These are phyloP conservation scores for Sanghuangporus sanghuang DNA, from an alignment of 1,284 basidiomycete genomes.

Conservation along the genomic window DNA sequence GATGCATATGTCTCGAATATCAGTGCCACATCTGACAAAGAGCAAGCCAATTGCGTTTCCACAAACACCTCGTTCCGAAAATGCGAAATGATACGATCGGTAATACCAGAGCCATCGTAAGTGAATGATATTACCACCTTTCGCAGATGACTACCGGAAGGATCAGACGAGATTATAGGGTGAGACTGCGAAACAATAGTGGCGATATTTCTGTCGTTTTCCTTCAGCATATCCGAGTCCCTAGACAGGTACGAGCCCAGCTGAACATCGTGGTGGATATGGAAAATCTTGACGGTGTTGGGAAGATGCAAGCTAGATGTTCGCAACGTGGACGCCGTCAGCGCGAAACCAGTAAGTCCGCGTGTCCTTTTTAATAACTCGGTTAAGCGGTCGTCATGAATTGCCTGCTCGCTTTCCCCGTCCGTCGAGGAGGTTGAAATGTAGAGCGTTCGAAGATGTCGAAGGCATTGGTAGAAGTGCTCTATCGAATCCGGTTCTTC, in stretches of 20 bases:
- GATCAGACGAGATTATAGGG: background rate
- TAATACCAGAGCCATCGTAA: background rate
- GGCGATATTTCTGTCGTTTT: constrained; percentile 1
- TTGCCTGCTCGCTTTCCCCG: background rate
- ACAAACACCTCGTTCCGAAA: background rate
- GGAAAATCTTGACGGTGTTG: background rate
- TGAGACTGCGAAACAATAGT: background rate
- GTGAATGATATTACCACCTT: background rate
- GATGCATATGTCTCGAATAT: background rate
- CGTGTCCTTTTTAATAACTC: background rate
- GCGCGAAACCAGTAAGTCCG: background rate
- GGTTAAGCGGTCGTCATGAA: background rate
- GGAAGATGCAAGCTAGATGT: background rate
- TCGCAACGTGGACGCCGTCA: background rate
- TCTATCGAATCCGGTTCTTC: background rate
- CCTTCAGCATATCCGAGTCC: background rate
- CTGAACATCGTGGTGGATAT: constrained; percentile 1
- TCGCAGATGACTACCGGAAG: background rate
- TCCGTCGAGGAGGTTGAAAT: background rate
- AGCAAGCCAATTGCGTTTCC: background rate
- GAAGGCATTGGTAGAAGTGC: background rate
- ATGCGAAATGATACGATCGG: background rate
- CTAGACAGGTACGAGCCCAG: background rate
- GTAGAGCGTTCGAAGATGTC: background rate
- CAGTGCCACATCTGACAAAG: background rate